Base-by-base conservation (phyloP, 192 early-diverging fungal genomes). In the Geosiphon pyriformis region DNA sequence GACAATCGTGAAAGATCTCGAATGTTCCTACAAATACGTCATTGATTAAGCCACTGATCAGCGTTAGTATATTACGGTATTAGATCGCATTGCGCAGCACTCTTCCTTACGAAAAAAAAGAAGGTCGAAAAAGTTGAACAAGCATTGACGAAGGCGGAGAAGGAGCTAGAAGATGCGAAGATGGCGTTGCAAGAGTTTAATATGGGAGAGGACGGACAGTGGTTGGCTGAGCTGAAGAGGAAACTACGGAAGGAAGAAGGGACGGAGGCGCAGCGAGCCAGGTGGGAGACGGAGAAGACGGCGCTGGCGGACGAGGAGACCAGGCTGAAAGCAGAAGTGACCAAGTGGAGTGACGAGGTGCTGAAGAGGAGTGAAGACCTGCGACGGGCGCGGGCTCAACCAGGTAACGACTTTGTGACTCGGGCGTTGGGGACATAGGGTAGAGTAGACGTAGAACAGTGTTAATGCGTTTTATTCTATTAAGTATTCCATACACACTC, bases 371-470 rank as follows among this genome's bases (percentile, higher is more conserved):
- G 22, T 15, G 0, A 15, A 15, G 17, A 15, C 17, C 2, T 2
- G 4, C 1, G 11, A 12, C 18, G 4, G 25, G 2, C 27, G 20
- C 6, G 20, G 4, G 27, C 53, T 55, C 53, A 55, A 55, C 53
- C 53, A 55, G 53, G 53, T 55, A 55, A 55, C 53, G 53, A 4
- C 53, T 55, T 55, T 55, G 53, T 55, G 53, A 55, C 53, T 55
- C 4, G 53, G 53, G 53, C 53, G 53, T 55, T 55, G 53, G 53
- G 53, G 53, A 55, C 6, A 55, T 55, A 55, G 53, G 25, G 53
- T 55, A 55, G 53, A 20, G 53, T 55, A 23, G 6, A 54, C 20
- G 20, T 55, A 55, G 53, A 23, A 23, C 23, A 55, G 53, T 12
- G 37, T 42, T 10, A 15, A 42, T 15, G 15, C 15, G 15, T 10